Conservation (phyloP, 257 asterid species). For the Linaria vulgaris region DNA sequence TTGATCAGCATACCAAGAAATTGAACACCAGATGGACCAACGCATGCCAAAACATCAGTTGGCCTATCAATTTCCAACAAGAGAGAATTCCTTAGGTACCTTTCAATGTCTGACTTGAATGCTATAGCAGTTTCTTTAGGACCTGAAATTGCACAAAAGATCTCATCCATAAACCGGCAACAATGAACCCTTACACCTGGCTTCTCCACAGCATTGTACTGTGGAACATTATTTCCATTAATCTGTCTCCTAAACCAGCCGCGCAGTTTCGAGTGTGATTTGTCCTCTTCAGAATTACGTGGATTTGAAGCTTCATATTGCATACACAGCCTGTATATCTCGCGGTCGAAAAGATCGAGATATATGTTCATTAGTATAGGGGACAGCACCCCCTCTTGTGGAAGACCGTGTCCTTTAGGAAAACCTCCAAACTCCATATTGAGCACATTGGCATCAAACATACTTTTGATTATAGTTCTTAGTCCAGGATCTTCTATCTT, state of each 20-base stretch:
- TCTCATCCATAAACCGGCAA: constrained; percentile 92
- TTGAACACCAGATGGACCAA: constrained; percentile 49
- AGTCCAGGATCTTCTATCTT: constrained; percentile 66
- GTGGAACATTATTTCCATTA: constrained; percentile 30
- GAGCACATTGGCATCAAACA: constrained; percentile 65
- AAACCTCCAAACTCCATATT: constrained; percentile 86
- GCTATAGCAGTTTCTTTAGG: constrained; percentile 62
- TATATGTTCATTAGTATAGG: constrained; percentile 85
- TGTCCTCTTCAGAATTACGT: constrained; percentile 37
- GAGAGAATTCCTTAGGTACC: constrained; percentile 56
- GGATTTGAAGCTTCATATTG: constrained; percentile 60
- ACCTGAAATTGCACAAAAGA: constrained; percentile 71
- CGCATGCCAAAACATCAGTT: constrained; percentile 50
- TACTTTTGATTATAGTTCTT: constrained; percentile 40
- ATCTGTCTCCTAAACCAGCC: constrained; percentile 93
- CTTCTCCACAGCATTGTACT: constrained; percentile 28
- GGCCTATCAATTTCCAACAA: constrained; percentile 49
- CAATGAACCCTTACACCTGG: constrained; percentile 62
- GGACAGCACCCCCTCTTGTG: constrained; percentile 93
- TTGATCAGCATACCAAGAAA: constrained; percentile 73
- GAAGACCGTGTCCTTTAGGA: constrained; percentile 96
- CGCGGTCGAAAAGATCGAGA: constrained; percentile 81
- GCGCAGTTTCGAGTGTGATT: constrained; percentile 59
- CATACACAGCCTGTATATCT: constrained; percentile 75
- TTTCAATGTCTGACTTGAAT: constrained; percentile 59